Evolutionary conservation across 176 grass and related monocot genomes (phyloP).

Genomic region (Cocos nucifera): DNA sequence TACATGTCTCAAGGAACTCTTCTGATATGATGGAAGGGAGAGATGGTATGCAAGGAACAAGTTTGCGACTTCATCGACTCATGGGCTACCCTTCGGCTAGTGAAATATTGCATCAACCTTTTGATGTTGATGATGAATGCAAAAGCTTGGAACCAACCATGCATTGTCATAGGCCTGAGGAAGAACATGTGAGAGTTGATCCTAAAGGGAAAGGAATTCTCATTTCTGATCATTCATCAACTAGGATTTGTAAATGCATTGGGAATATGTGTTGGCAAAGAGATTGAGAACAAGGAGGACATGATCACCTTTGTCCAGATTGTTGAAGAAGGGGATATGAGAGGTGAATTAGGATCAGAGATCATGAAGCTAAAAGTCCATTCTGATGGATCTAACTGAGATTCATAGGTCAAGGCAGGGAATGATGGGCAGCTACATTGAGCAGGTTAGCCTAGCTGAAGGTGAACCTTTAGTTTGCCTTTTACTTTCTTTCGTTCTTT

Average conservation of each 20-base stretch:
- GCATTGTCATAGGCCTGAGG: not conserved
- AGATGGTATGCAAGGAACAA: constrained; percentile 10
- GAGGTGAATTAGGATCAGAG: too few relatives aligned
- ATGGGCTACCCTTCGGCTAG: constrained; percentile 79
- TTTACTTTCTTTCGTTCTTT: too few relatives aligned
- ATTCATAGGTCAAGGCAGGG: too few relatives aligned
- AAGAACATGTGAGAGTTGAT: not conserved
- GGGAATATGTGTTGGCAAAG: not conserved
- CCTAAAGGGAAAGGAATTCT: not conserved
- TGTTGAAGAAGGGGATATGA: not conserved
- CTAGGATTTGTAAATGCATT: not conserved
- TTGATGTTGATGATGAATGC: not conserved
- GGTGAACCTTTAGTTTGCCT: too few relatives aligned
- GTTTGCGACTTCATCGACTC: constrained; percentile 48
- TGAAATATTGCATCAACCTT: constrained; percentile 11
- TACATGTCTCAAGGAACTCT: constrained; percentile 63
- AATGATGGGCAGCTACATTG: too few relatives aligned
- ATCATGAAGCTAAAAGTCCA: too few relatives aligned
- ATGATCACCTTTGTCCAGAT: not conserved
- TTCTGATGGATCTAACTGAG: too few relatives aligned
- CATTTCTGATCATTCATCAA: not conserved
- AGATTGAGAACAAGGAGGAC: not conserved
- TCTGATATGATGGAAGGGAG: constrained; percentile 33
- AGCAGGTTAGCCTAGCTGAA: too few relatives aligned
- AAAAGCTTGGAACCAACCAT: not conserved